These are phyloP conservation scores for Solanum gandarillasii DNA, from an alignment of 257 asterid genomes.

Conservation along the genomic window DNA sequence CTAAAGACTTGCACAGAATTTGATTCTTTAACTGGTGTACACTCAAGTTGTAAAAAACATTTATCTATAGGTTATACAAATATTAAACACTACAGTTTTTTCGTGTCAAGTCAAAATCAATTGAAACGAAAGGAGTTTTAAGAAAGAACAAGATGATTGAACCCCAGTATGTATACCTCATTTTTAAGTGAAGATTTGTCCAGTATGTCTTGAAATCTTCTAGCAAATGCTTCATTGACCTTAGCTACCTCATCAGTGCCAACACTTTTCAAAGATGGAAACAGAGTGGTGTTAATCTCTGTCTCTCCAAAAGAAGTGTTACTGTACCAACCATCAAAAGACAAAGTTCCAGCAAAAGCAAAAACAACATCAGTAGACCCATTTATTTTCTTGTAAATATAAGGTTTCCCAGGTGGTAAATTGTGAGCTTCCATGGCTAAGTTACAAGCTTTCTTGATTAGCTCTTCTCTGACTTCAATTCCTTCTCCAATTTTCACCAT, in stretches of 20 bases:
- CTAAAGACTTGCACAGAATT: neutral
- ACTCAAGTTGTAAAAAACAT: neutral
- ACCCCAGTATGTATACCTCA: conserved; percentile 37
- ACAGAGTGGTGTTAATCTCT: conserved; percentile 29
- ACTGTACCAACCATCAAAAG: conserved; percentile 41
- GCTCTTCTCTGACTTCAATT: conserved; percentile 41
- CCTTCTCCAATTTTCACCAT: conserved; percentile 33
- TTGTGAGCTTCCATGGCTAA: conserved; percentile 63
- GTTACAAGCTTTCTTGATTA: conserved; percentile 49
- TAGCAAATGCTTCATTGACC: conserved; percentile 41
- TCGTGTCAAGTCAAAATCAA: neutral
- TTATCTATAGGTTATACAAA: neutral
- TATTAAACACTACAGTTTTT: neutral
- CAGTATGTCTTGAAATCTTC: conserved; percentile 38
- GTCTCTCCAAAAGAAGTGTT: conserved; percentile 49
- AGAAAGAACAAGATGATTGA: neutral
- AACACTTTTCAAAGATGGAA: conserved; percentile 53
- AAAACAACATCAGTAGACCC: conserved; percentile 40
- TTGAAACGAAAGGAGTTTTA: too few relatives aligned
- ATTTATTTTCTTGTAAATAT: conserved; percentile 33
- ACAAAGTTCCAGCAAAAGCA: conserved; percentile 73
- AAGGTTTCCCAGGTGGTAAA: conserved; percentile 33
- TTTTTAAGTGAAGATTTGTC: conserved; percentile 30
- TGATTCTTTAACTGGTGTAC: neutral
- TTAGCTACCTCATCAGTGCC: conserved; percentile 45